These are phyloP conservation scores for Aquanectria penicillioides DNA, from an alignment of 2,329 filamentous ascomycete genomes.

Conservation along the genomic window DNA sequence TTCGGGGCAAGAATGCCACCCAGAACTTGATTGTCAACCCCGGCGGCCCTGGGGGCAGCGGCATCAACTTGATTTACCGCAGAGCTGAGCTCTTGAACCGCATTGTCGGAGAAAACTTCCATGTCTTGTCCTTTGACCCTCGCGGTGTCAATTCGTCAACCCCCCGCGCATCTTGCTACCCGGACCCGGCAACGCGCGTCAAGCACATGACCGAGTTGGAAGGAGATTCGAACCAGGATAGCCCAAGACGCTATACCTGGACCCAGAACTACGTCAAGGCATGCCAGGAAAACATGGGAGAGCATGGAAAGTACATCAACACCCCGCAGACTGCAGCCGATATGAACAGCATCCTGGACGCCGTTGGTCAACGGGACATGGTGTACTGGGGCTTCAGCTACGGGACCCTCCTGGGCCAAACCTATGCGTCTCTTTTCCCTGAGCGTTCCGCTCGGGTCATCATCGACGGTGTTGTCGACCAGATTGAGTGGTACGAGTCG, in stretches of 20 bases:
- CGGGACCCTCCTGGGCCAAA: constrained; percentile 53
- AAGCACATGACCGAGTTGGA: constrained; percentile 36
- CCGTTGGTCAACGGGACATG: constrained; percentile 45
- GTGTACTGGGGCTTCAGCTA: constrained; percentile 56
- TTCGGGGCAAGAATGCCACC: constrained; percentile 54
- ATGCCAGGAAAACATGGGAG: constrained; percentile 56
- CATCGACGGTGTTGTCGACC: constrained; percentile 49
- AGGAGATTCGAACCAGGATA: constrained; percentile 45
- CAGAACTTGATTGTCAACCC: constrained; percentile 58
- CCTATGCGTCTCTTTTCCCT: constrained; percentile 52
- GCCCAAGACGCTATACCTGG: constrained; percentile 53
- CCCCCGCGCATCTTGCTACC: constrained; percentile 52
- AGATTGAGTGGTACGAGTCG: constrained; percentile 46
- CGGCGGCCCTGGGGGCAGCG: constrained; percentile 59
- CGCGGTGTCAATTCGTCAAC: constrained; percentile 51
- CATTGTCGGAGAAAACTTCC: constrained; percentile 54
- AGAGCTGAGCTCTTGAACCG: constrained; percentile 48
- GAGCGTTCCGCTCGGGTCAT: constrained; percentile 46
- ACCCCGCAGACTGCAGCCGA: constrained; percentile 62
- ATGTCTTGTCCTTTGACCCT: constrained; percentile 59
- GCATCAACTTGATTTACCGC: constrained; percentile 49
- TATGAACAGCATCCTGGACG: constrained; percentile 61
- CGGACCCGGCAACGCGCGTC: constrained; percentile 45
- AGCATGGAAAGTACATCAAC: constrained; percentile 56
- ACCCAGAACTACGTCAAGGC: constrained; percentile 52